Conservation (phyloP, 2,329 filamentous ascomycete species). For the Aspergillus chevalieri region DNA sequence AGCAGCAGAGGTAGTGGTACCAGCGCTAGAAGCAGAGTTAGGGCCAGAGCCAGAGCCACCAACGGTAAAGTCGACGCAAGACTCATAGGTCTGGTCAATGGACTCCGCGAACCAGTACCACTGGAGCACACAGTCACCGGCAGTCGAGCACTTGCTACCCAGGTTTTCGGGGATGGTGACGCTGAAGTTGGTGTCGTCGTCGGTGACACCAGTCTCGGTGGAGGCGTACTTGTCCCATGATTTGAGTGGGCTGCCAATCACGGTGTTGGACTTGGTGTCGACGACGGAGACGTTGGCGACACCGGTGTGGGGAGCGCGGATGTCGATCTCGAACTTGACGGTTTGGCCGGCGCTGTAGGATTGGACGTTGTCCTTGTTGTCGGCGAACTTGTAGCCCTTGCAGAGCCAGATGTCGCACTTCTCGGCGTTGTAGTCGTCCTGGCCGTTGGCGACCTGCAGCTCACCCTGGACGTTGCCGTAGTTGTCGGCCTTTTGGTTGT, state of each 20-base stretch:
- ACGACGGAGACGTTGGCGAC: slow-evolving; percentile 47
- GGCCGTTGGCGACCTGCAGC: slow-evolving; percentile 43
- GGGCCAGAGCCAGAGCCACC: slow-evolving; percentile 15
- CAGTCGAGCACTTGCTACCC: slow-evolving; percentile 19
- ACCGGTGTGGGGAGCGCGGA: slow-evolving; percentile 45
- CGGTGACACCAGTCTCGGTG: slow-evolving; percentile 18
- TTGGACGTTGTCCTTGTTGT: slow-evolving; percentile 50
- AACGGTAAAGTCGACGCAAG: slow-evolving; percentile 29
- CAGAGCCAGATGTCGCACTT: slow-evolving; percentile 51
- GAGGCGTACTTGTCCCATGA: slow-evolving; percentile 28
- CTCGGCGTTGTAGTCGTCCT: slow-evolving; percentile 44
- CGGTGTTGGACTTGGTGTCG: slow-evolving; percentile 39
- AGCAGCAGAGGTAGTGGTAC: slow-evolving; percentile 5
- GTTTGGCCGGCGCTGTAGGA: slow-evolving; percentile 45
- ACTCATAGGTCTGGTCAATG: slow-evolving; percentile 32
- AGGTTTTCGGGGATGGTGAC: slow-evolving; percentile 27
- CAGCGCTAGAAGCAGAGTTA: slow-evolving; percentile 4
- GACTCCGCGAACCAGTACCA: slow-evolving; percentile 31
- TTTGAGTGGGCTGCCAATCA: slow-evolving; percentile 31
- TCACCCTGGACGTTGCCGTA: slow-evolving; percentile 54
- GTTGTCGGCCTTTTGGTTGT: slow-evolving; percentile 49
- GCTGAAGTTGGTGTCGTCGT: slow-evolving; percentile 24
- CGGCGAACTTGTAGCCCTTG: slow-evolving; percentile 54
- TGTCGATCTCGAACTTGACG: slow-evolving; percentile 39
- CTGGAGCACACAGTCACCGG: slow-evolving; percentile 28